phyloP scores from a whole-genome alignment of 1,139 yeast species.

The Spathaspora sp. region DNA sequence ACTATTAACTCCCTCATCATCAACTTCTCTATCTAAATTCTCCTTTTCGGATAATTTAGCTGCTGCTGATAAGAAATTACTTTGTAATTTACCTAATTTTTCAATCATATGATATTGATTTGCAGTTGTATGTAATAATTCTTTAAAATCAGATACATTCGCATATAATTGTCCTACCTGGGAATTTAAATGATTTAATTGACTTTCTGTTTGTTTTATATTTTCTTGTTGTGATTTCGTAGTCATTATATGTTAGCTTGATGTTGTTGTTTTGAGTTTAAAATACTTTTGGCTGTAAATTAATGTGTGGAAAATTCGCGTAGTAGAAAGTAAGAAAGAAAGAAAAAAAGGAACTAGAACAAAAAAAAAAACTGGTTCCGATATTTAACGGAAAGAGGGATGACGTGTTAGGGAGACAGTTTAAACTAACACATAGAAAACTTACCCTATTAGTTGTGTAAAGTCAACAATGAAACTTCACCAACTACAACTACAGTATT shows the following conservation, averaged over 20 bases:
- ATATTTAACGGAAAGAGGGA: neutral
- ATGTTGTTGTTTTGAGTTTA: neutral
- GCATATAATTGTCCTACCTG: conserved; percentile 65
- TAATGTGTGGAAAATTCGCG: neutral
- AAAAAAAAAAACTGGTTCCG: neutral
- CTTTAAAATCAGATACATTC: conserved; percentile 57
- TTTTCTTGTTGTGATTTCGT: conserved; percentile 21
- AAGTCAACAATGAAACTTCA: neutral
- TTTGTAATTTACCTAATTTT: conserved; percentile 60
- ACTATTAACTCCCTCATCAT: neutral
- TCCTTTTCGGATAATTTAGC: conserved; percentile 53
- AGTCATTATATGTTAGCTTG: neutral
- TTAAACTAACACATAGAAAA: neutral
- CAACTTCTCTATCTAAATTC: conserved; percentile 15
- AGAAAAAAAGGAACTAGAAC: neutral
- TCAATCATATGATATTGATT: conserved; percentile 58
- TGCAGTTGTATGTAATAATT: conserved; percentile 51
- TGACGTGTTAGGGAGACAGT: neutral
- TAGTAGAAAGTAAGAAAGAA: neutral
- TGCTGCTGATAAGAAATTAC: conserved; percentile 17
- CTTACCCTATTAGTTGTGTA: too few species aligned
- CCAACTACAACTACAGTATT: too few species aligned
- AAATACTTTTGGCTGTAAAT: neutral
- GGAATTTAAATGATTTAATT: conserved; percentile 58
- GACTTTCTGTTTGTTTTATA: conserved; percentile 33